Percentiles rank a stretch among this genome's conserved stretches.
phyloP scores from a whole-genome alignment of 2,329 filamentous ascomycete species.

The Colletotrichum sidae region DNA sequence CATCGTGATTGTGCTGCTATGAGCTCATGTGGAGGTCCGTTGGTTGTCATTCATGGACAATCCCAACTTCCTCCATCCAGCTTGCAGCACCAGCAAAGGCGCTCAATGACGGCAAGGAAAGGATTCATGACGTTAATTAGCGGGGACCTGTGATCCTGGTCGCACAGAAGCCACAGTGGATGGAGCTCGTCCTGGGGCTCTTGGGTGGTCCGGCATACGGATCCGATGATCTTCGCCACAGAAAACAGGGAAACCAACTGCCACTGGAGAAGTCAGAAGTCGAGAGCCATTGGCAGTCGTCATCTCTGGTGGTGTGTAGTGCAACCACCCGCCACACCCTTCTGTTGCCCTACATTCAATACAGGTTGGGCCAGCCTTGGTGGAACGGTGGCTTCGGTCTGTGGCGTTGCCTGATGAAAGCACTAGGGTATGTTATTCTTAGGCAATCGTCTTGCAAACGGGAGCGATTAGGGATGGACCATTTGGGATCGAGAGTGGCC shows the following conservation, averaged over 20 bases:
- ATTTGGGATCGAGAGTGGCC: neutral
- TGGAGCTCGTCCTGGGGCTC: constrained; percentile 22
- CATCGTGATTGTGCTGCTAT: constrained; percentile 21
- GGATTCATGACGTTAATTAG: constrained; percentile 35
- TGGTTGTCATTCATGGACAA: constrained; percentile 12
- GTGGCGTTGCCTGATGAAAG: constrained; percentile 22
- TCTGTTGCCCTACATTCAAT: constrained; percentile 15
- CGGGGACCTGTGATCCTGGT: constrained; percentile 16
- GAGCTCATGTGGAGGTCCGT: constrained; percentile 35
- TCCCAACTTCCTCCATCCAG: constrained; percentile 1
- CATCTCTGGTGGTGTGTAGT: constrained; percentile 12
- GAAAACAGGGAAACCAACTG: constrained; percentile 35
- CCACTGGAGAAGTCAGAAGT: constrained; percentile 8
- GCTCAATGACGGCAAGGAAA: constrained; percentile 33
- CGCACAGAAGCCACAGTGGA: constrained; percentile 17
- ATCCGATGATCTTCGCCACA: constrained; percentile 29
- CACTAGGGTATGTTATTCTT: no score
- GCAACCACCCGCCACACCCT: constrained; percentile 23
- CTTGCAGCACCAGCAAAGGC: constrained; percentile 5
- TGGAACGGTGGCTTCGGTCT: constrained; percentile 23
- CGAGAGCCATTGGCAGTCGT: constrained; percentile 34
- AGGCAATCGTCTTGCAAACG: no score
- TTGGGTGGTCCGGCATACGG: constrained; percentile 28
- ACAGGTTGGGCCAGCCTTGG: constrained; percentile 18
- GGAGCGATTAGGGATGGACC: no score